A percentile compares a stretch with the other conserved stretches of the same genome.
phyloP scores from a whole-genome alignment of 305 asterid genomes.

The Fraxinus sp. region DNA sequence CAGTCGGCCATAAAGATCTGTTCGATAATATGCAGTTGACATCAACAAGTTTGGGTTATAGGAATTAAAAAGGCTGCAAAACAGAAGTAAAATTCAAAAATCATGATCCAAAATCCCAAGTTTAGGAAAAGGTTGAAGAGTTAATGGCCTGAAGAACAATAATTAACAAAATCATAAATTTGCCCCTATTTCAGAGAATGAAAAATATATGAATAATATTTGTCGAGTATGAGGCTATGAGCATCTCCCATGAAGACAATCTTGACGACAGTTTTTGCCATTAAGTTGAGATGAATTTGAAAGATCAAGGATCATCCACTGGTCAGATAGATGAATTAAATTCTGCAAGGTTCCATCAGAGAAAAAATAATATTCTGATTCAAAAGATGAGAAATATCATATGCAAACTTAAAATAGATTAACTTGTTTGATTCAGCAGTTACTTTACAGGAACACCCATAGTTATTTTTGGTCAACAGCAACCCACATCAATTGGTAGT shows the following conservation, averaged over 20 bases:
- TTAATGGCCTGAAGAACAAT: neutral
- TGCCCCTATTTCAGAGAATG: neutral
- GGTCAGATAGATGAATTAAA: neutral
- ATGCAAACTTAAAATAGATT: neutral
- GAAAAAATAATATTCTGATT: neutral
- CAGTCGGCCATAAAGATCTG: slow-evolving; percentile 67
- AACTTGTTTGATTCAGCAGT: slow-evolving; percentile 9
- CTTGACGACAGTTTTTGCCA: neutral
- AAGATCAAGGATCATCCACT: slow-evolving; percentile 1
- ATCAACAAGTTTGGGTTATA: slow-evolving; percentile 69
- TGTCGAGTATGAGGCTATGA: neutral
- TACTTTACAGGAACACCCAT: neutral
- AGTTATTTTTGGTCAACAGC: neutral
- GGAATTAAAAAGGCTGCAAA: slow-evolving; percentile 83
- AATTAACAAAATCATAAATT: neutral
- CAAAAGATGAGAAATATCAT: neutral
- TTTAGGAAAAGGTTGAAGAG: neutral
- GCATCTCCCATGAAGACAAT: slow-evolving; percentile 12
- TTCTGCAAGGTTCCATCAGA: neutral
- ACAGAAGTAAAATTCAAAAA: slow-evolving; percentile 21
- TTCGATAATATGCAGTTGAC: slow-evolving; percentile 87
- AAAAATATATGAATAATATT: neutral
- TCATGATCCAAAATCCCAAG: slow-evolving; percentile 4
- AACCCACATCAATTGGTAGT: neutral
- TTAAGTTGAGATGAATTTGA: slow-evolving; percentile 2